These are phyloP conservation scores for Fusarium veterinarium DNA, from an alignment of 2,329 filamentous ascomycete species.

Conservation along the genomic window DNA sequence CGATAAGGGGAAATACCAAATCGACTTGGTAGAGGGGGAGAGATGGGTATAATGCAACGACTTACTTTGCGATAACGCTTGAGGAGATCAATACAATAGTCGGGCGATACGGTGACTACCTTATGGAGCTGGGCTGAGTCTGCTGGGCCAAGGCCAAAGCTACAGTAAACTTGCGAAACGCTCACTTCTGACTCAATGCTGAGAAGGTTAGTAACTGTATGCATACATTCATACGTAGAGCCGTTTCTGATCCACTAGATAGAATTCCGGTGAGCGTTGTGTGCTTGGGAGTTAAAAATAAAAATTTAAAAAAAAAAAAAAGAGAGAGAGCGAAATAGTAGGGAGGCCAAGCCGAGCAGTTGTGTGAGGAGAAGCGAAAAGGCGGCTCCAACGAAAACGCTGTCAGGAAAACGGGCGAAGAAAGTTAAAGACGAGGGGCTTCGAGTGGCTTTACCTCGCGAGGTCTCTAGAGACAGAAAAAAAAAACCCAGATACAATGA, in stretches of 20 bases:
- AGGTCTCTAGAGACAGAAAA: constrained; percentile 34
- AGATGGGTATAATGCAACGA: constrained; percentile 12
- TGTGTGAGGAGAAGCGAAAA: constrained; percentile 39
- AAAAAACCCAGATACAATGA: constrained; percentile 34
- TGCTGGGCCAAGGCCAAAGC: constrained; percentile 28
- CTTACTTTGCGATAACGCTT: constrained; percentile 31
- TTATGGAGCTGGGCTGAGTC: constrained; percentile 20
- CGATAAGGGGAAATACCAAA: constrained; percentile 20
- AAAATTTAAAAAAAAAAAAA: not conserved
- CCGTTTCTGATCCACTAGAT: constrained; percentile 24
- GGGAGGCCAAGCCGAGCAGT: constrained; percentile 15
- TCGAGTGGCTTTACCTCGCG: constrained; percentile 48
- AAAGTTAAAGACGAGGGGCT: constrained; percentile 37
- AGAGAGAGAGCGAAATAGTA: not conserved
- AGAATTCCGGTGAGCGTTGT: not conserved
- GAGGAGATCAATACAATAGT: constrained; percentile 34
- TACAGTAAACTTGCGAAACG: constrained; percentile 31
- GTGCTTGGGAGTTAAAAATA: constrained; percentile 1
- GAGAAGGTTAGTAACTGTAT: constrained; percentile 33
- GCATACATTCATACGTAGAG: constrained; percentile 33
- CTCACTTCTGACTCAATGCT: constrained; percentile 39
- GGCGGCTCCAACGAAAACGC: constrained; percentile 34
- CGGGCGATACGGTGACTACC: constrained; percentile 20
- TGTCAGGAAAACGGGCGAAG: constrained; percentile 29
- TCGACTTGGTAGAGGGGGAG: not conserved